Base-by-base conservation (phyloP, 2,329 filamentous ascomycete genomes). In the Cytospora mali region DNA sequence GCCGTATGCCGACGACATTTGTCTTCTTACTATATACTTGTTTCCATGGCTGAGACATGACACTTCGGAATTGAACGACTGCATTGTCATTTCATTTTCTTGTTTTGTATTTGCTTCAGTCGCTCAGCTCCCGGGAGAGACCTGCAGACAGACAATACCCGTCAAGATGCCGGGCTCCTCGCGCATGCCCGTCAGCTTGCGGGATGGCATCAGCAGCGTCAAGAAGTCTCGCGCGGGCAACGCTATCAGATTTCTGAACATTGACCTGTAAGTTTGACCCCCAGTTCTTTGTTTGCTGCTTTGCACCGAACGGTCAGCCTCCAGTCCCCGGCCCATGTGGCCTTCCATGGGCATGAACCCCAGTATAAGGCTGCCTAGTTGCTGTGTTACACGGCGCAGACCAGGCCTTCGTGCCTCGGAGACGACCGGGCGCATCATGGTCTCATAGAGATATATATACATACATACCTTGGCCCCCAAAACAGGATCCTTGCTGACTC, bases 121-220 rank as follows among this genome's bases (percentile, higher is more conserved):
- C 48, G n/a, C 54, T 56, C 48, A 49, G 21, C 5, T 27, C 18
- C 53, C 18, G 9, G 28, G 58, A 54, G 50, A 54, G 28, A 39
- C 54, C n/a, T 16, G 46, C 52, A 35, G 29, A 23, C 31, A 18
- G 7, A 53, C 23, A 16, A 21, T 42, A 52, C 31, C 11, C n/a
- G 9, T 25, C 51, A 62, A 54, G 48, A 88, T 88, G 84, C 83
- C 86, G 66, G 88, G 88, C 72, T 86, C 84, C 65, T 90, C 88
- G 69, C 83, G 88, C 71, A 85, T 91, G 75, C 88, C 89, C 69
- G 80, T 89, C 67, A 90, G 88, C 78, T 79, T 92, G 74, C 83
- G 88, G 70, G 88, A 89, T 71, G 83, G 85, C 74, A 82, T 91
- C 71, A 82, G 81, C 67, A 80, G 78, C 66, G 84, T 87, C 71